Conservation (phyloP, 257 asterid species). For the Gardenia jasminoides region DNA sequence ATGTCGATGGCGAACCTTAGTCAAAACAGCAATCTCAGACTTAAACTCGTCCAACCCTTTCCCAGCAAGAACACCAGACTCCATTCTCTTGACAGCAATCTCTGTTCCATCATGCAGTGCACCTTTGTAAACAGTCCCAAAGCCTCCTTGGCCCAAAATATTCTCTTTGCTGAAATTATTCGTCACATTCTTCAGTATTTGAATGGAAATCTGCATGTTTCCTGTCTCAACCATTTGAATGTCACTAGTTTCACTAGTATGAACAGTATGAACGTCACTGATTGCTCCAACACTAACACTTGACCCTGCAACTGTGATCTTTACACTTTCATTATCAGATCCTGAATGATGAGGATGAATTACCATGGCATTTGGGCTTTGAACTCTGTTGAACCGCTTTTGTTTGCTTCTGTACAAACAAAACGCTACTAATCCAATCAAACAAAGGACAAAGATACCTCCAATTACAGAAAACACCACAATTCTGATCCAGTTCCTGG, state of each 20-base stretch:
- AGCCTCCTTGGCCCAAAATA: slow-evolving; percentile 83
- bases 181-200: slow-evolving; percentile 78
- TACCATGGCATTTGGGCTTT: slow-evolving; percentile 74
- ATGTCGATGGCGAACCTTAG: slow-evolving; percentile 88
- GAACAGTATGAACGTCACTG: slow-evolving; percentile 54
- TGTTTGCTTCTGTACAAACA: slow-evolving; percentile 69
- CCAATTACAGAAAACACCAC: slow-evolving; percentile 57
- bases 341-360: slow-evolving; percentile 85
- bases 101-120: slow-evolving; percentile 86
- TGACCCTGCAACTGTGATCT: slow-evolving; percentile 88
- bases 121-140: slow-evolving; percentile 89
- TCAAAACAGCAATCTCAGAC: slow-evolving; percentile 90
- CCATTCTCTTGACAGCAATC: slow-evolving; percentile 96
- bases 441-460: slow-evolving; percentile 49
- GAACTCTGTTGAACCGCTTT: slow-evolving; percentile 69
- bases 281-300: slow-evolving; percentile 61
- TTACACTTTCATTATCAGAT: slow-evolving; percentile 71
- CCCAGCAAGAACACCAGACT: slow-evolving; percentile 71
- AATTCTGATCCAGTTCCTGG: slow-evolving; percentile 44
- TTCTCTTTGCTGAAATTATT: slow-evolving; percentile 65
- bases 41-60: slow-evolving; percentile 77
- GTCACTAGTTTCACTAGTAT: slow-evolving; percentile 50
- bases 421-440: slow-evolving; percentile 56
- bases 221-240: slow-evolving; percentile 91
- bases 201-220: slow-evolving; percentile 87